Conservation (phyloP, 179 eudicot species). For the Spinacia oleracea region DNA sequence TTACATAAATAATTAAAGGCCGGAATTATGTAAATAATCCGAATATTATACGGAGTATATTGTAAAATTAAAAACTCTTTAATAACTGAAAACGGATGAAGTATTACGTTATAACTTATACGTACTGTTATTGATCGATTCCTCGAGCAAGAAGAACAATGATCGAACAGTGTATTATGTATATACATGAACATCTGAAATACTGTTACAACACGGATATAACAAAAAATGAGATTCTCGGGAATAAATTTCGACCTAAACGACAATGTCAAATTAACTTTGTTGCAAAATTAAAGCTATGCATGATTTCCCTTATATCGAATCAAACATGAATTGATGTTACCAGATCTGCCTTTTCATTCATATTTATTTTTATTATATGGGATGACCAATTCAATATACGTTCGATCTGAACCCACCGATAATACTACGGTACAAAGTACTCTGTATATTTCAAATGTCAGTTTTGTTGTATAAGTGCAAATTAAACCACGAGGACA, state of each 20-base stretch:
- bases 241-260: constrained; percentile 16
- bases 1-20: too few species aligned
- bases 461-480: too few species aligned
- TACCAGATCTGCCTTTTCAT: constrained; percentile 14
- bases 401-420: too few species aligned
- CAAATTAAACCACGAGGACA: too few species aligned
- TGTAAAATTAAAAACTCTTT: too few species aligned
- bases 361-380: not conserved
- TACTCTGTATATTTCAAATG: too few species aligned
- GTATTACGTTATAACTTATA: too few species aligned
- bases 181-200: not conserved
- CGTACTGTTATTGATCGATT: not conserved
- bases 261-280: constrained; percentile 16
- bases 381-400: not conserved
- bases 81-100: too few species aligned
- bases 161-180: too few species aligned
- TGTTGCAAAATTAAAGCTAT: constrained; percentile 8
- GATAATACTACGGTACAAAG: too few species aligned
- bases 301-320: constrained; percentile 7
- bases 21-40: too few species aligned
- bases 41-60: too few species aligned
- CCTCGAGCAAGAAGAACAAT: not conserved
- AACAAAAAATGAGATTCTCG: constrained; percentile 24
- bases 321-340: constrained; percentile 28
- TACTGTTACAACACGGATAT: not conserved